These are phyloP conservation scores for Fagopyrum esculentum DNA, from an alignment of 148 eudicot species.

Conservation along the genomic window DNA sequence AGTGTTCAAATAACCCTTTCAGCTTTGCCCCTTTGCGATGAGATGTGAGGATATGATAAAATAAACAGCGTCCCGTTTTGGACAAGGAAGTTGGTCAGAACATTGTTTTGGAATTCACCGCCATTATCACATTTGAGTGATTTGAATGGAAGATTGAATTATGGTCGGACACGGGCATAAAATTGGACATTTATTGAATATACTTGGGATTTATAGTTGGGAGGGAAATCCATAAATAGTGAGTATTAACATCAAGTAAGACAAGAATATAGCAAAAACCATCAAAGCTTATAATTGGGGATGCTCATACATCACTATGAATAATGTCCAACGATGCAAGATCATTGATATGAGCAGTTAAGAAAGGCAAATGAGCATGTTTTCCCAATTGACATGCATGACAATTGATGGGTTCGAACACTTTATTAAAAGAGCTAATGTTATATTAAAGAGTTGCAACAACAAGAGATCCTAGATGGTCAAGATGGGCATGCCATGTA, in stretches of 20 bases:
- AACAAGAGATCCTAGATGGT: neutral
- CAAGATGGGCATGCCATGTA: neutral
- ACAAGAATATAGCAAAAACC: neutral
- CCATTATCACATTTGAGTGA: conserved; percentile 20
- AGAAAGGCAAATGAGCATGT: neutral
- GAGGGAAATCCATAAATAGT: neutral
- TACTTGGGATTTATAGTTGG: neutral
- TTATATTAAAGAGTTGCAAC: neutral
- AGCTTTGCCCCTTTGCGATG: conserved; percentile 20
- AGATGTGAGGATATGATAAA: conserved; percentile 20
- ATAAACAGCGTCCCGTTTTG: conserved; percentile 1
- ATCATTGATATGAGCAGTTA: neutral
- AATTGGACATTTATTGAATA: neutral
- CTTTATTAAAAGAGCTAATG: neutral
- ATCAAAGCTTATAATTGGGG: neutral
- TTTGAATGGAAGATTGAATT: conserved; percentile 15
- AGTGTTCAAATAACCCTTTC: conserved; percentile 17
- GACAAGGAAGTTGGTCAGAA: neutral
- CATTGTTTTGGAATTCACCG: neutral
- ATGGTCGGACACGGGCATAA: neutral
- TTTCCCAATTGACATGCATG: neutral
- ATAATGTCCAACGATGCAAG: neutral
- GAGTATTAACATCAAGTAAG: neutral
- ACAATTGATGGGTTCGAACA: neutral
- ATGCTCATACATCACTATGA: neutral